A percentile compares a stretch with the other conserved stretches of the same genome.
Evolutionary conservation across 495 filamentous ascomycete species (phyloP).

Genomic region (Penicillium verhagenii): DNA sequence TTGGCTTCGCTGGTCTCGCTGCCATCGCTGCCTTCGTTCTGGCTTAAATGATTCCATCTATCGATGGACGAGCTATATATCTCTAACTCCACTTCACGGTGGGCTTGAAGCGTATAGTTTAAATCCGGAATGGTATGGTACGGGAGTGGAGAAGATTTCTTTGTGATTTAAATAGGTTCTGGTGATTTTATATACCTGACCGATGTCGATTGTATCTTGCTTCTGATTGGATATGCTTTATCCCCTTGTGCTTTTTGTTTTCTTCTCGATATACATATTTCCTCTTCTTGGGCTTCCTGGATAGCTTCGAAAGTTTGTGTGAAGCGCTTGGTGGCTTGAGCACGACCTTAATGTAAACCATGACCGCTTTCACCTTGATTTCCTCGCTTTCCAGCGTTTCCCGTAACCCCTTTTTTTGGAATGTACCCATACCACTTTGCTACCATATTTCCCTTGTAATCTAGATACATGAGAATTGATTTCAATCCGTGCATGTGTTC

Average conservation of each 20-base stretch:
- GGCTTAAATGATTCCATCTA: constrained; percentile 46
- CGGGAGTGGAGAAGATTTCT: constrained; percentile 11
- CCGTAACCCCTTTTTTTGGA: constrained; percentile 28
- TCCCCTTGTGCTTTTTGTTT: constrained; percentile 19
- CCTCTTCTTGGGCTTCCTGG: constrained; percentile 37
- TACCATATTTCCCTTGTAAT: constrained; percentile 17
- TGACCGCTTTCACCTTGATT: constrained; percentile 41
- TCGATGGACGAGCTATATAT: constrained; percentile 21
- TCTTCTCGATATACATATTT: constrained; percentile 32
- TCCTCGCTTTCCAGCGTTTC: constrained; percentile 27
- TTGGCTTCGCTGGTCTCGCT: constrained; percentile 49
- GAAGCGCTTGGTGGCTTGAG: constrained; percentile 46
- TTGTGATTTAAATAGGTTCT: constrained; percentile 36
- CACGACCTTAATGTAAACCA: constrained; percentile 50
- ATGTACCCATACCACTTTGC: constrained; percentile 24
- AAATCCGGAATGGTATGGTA: constrained; percentile 2
- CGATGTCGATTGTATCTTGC: constrained; percentile 21
- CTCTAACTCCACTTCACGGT: constrained; percentile 10
- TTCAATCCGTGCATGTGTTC: neutral
- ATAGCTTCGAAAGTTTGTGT: constrained; percentile 42
- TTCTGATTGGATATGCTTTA: constrained; percentile 33
- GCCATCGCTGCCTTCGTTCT: constrained; percentile 53
- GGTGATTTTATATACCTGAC: constrained; percentile 30
- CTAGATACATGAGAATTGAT: constrained; percentile 13
- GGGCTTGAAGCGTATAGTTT: constrained; percentile 6